Percentiles rank a stretch among this genome's conserved stretches.
These are phyloP conservation scores for Luffa acutangula DNA, from an alignment of 306 rosid species.

Conservation along the genomic window DNA sequence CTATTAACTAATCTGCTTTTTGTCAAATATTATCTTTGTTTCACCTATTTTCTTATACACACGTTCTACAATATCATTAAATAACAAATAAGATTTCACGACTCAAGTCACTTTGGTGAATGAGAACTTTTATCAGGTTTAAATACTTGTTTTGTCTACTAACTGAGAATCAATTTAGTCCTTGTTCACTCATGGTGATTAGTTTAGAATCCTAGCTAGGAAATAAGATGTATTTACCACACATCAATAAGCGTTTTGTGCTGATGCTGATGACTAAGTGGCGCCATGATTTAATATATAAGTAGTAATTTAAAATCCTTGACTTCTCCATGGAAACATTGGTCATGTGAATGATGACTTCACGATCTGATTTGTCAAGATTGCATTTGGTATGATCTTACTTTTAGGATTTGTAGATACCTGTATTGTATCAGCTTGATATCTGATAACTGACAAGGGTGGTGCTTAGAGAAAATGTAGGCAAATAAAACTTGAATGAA, in stretches of 20 bases:
- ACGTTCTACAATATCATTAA: not conserved
- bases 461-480: not conserved
- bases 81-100: not conserved
- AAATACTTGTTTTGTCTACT: not conserved
- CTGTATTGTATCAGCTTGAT: not conserved
- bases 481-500: not conserved
- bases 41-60: not conserved
- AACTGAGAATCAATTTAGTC: not conserved
- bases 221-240: not conserved
- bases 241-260: not conserved
- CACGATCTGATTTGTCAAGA: not conserved
- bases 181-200: not conserved
- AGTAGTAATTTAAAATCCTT: not conserved
- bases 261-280: not conserved
- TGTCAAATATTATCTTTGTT: not conserved
- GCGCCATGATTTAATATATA: no score
- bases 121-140: not conserved
- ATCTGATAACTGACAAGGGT: not conserved
- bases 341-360: not conserved
- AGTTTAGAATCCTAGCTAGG: not conserved
- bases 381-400: not conserved
- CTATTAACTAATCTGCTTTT: not conserved
- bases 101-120: not conserved
- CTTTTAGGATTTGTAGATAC: not conserved
- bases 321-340: not conserved